Evolutionary conservation across 2,329 filamentous ascomycete genomes (phyloP).

Genomic region (Fusarium chlamydosporum): DNA sequence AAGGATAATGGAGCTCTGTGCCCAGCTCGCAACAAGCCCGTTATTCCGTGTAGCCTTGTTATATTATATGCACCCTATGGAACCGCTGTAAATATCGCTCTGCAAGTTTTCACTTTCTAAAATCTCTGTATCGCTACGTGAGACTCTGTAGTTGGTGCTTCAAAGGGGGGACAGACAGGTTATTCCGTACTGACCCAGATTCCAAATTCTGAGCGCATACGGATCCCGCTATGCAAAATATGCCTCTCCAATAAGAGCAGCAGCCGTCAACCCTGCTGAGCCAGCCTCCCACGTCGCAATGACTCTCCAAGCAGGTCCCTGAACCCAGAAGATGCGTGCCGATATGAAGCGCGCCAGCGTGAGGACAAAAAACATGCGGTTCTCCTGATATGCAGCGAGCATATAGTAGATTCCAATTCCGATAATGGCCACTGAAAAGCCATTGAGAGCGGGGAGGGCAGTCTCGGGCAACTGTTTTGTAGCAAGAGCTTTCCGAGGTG

Average conservation of each 20-base stretch:
- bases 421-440: slow-evolving; percentile 34
- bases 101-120: too few relatives aligned
- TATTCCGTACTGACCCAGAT: neutral
- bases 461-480: slow-evolving; percentile 23
- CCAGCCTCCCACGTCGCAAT: slow-evolving; percentile 27
- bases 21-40: too few relatives aligned
- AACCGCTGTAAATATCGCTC: too few relatives aligned
- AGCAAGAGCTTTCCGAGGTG: slow-evolving; percentile 29
- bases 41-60: too few relatives aligned
- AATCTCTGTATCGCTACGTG: too few relatives aligned
- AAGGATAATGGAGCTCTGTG: too few relatives aligned
- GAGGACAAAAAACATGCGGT: slow-evolving; percentile 17
- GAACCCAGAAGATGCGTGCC: slow-evolving; percentile 25
- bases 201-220: neutral
- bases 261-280: slow-evolving; percentile 2
- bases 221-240: neutral
- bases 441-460: slow-evolving; percentile 35
- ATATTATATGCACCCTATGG: too few relatives aligned
- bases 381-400: slow-evolving; percentile 23
- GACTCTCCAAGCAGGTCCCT: slow-evolving; percentile 29
- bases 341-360: slow-evolving; percentile 17
- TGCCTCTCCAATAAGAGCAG: neutral
- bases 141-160: too few relatives aligned
- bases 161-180: neutral
- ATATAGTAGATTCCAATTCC: slow-evolving; percentile 32